Base-by-base conservation (phyloP, 306 rosid species). In the Oemleria cerasiformis region DNA sequence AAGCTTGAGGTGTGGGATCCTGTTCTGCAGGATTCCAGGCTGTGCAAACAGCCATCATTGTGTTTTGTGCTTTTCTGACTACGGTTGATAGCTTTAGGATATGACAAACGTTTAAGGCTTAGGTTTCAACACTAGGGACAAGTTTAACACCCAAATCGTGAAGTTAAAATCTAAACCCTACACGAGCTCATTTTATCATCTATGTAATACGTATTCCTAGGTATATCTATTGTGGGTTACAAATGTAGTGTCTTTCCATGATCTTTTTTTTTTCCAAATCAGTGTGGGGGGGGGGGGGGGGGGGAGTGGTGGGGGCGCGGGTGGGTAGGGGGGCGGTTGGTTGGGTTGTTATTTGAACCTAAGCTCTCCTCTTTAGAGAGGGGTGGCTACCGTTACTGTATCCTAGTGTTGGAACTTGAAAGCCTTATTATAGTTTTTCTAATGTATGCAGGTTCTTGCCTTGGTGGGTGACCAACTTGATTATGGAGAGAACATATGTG, bases 391-490 rank as follows among this genome's bases (percentile, higher is more conserved):
- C 50, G 0, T 25, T 42, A 34, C 56, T 21, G 41, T 60, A 47
- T 67, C 6, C 50, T 49, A 67, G 16, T 21, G 68, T 25, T 60
- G 69, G 44, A 68, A 42, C 47, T 19, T 39, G 44, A 45, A 30
- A 30, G 43, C 10, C 6, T 17, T 42, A 34, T 39, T 39, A 45
- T 63, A 34, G 65, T 50, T 39, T 62, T 48, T 55, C 70, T 45
- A 9, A 47, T 41, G 48, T 59, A 10, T 66, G 74, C 81, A 93
- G 97, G 96, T 88, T 71, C 97, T 93, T 71, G 98, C 97, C 43
- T 80, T 93, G 68, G 91, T 91, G 66, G 97, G 97, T 61, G 94
- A 93, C 73, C 98, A 93, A 75, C 87, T 93, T 77, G 98, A 88
- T 62, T 89, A 77, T 57, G 94, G 98, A 70, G 94, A 89, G 72